phyloP scores from a whole-genome alignment of 1,284 basidiomycete species.

The Leccinum subrobustum region DNA sequence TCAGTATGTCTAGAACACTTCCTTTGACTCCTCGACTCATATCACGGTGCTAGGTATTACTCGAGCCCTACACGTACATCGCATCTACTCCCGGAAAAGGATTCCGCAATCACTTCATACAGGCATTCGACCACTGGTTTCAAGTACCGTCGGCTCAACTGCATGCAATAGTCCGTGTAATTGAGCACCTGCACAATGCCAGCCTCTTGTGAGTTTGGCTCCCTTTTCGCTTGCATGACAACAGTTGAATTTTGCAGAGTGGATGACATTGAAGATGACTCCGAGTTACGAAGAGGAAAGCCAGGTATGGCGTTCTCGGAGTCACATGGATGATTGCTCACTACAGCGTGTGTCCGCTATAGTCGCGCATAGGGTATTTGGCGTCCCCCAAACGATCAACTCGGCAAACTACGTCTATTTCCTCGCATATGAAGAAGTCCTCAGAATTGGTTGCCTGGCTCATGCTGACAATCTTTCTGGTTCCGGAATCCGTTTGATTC shows the following conservation, averaged over 20 bases:
- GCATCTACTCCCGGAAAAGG: neutral
- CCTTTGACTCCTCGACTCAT: neutral
- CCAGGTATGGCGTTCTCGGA: neutral
- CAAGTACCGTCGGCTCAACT: neutral
- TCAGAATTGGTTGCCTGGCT: neutral
- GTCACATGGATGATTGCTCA: neutral
- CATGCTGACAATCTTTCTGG: neutral
- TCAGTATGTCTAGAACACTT: neutral
- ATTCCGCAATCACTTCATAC: neutral
- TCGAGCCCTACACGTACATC: neutral
- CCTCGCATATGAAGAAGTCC: neutral
- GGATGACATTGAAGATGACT: neutral
- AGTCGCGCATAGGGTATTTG: neutral
- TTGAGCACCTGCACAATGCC: neutral
- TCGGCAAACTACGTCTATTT: neutral
- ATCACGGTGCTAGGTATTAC: neutral
- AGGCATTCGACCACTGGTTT: neutral
- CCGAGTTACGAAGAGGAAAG: neutral
- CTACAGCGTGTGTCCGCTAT: neutral
- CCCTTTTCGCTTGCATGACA: neutral
- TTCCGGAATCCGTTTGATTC: neutral
- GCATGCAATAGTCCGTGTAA: neutral
- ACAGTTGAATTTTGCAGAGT: neutral
- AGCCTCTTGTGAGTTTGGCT: neutral
- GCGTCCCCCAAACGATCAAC: neutral